phyloP scores from a whole-genome alignment of 2,329 filamentous ascomycete species.

The Calonectria hongkongensis region DNA sequence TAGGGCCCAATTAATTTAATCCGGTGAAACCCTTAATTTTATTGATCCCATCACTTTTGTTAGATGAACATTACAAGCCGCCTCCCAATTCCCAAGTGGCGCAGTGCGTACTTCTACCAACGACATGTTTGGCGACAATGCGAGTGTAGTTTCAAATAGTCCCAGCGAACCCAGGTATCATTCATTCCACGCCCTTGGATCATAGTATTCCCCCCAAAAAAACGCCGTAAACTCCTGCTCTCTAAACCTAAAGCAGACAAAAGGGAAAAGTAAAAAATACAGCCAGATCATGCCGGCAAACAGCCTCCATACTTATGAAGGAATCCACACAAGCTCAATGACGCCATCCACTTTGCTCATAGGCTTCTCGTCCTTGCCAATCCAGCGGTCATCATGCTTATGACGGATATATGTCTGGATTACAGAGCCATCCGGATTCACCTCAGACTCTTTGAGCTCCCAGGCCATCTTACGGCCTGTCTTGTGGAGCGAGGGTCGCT shows the following conservation, averaged over 20 bases:
- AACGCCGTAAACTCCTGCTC: constrained; percentile 35
- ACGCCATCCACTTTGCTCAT: constrained; percentile 74
- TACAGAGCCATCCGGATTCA: constrained; percentile 70
- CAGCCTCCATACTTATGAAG: constrained; percentile 51
- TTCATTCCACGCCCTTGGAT: constrained; percentile 11
- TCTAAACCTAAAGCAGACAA: constrained; percentile 12
- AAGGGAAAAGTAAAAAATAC: not conserved
- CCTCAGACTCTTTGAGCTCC: constrained; percentile 71
- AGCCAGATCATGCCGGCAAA: not conserved
- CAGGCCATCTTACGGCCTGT: constrained; percentile 72
- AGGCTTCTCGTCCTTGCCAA: constrained; percentile 63
- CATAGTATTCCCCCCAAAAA: not conserved
- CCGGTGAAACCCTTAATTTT: not conserved
- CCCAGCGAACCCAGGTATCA: constrained; percentile 23
- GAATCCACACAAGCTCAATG: constrained; percentile 75
- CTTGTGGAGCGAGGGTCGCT: constrained; percentile 67
- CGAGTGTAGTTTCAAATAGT: not conserved
- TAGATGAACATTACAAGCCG: constrained; percentile 8
- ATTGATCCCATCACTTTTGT: constrained; percentile 8
- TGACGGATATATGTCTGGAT: constrained; percentile 73
- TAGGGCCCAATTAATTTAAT: constrained; percentile 7
- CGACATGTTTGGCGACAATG: constrained; percentile 12
- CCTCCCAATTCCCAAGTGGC: not conserved
- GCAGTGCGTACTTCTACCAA: constrained; percentile 15
- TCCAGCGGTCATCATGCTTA: constrained; percentile 73